A percentile compares a stretch with the other conserved stretches of the same genome.
These are phyloP conservation scores for Talaromyces sp. DNA, from an alignment of 2,329 filamentous ascomycete genomes.

Conservation along the genomic window DNA sequence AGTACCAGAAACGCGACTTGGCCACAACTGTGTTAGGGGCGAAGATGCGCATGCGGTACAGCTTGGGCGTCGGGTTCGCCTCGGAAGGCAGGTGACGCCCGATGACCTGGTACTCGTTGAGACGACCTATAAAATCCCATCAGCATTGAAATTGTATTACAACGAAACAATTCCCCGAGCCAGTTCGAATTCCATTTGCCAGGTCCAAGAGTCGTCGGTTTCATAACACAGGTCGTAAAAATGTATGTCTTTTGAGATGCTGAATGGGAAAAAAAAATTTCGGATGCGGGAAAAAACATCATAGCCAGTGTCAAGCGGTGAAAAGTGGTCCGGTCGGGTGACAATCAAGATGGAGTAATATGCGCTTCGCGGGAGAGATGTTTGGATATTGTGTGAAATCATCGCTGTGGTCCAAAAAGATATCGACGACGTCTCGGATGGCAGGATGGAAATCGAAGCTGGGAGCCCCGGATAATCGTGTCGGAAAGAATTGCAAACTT, in stretches of 20 bases:
- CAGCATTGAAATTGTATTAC: conserved; percentile 1
- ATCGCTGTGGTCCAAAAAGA: background rate
- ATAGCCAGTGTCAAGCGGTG: background rate
- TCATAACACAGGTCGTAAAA: background rate
- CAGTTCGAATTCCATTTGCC: background rate
- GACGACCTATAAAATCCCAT: conserved; percentile 68
- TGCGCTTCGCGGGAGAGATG: background rate
- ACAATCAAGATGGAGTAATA: background rate
- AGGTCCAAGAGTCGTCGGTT: background rate
- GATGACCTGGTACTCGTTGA: conserved; percentile 99
- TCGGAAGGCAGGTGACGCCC: conserved; percentile 98
- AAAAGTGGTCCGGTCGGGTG: background rate
- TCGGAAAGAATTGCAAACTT: conserved; percentile 35
- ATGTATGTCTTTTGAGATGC: background rate
- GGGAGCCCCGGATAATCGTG: background rate
- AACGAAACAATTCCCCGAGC: background rate
- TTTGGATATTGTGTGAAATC: background rate
- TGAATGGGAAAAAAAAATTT: background rate
- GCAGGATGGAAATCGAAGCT: background rate
- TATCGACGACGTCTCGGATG: background rate
- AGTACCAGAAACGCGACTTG: conserved; percentile 99
- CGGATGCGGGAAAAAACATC: background rate
- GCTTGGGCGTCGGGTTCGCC: conserved; percentile 91
- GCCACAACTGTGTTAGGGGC: conserved; percentile 96
- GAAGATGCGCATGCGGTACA: conserved; percentile 99